Evolutionary conservation across 352 stramenopile species (phyloP), one percentile per base, ranked within the genome.

Genomic region (Globisporangium cystogenes): DNA sequence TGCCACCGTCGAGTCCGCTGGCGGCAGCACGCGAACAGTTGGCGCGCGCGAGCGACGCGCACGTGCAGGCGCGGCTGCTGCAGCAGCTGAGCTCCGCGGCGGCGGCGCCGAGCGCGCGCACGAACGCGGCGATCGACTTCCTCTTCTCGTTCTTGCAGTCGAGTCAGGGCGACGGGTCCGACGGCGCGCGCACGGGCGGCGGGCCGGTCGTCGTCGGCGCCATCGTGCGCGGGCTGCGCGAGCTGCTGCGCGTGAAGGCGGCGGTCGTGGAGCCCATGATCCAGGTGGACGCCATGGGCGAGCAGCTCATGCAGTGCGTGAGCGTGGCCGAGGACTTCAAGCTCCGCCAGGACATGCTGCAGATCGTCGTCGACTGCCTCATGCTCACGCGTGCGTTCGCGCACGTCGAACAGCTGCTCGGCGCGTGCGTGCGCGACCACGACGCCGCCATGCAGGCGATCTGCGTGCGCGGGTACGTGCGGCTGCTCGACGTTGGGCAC

Each of bases 71-170:
- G 21, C 66, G 68, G 56, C 64, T 91, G 44, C 59, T 91, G 47
- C 47, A 86, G 29, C 64, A 81, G 49, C 86, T 74, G 58, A 87
- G 73, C 52, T 47, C 67, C 15, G 53, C 52, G 27, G 77, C 80
- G 1, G 62, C 74, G 27, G 74, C 72, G 7, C 73, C 74, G 10
- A 59, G 59, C 0, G 75, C 72, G 27, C 53, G 67, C 44, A 86
- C 77, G 12, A 69, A 81, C 44, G 65, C 64, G 1, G 77, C 74
- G 11, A 91, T 91, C 57, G 80, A 91, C 59, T 91, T 89, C 53
- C 59, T 91, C 47, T 91, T 91, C 57, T 78, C 80, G 29, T 91
- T 91, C 52, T 55, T 89, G 29, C 77, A 89, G 59, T 62, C 85
- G 52, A 79, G 74, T 62, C 74, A 87, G 56, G 60, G 60, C 29